A percentile compares a stretch with the other conserved stretches of the same genome.
phyloP scores from a whole-genome alignment of 441 rosid species.

The Macaranga tanarius region DNA sequence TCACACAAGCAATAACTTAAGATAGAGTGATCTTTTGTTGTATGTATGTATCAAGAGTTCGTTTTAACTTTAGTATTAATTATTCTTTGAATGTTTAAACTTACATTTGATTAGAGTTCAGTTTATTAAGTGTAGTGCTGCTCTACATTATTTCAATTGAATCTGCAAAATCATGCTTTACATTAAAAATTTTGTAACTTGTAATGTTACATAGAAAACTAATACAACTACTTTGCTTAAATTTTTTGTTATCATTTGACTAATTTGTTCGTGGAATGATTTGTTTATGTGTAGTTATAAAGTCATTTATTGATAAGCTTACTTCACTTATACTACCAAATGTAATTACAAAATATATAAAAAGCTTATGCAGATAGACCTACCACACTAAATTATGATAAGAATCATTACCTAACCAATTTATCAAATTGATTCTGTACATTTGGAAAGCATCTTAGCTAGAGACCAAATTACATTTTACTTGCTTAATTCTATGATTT shows the following conservation, averaged over 20 bases:
- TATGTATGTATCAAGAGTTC: not conserved
- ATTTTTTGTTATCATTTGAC: too few species aligned
- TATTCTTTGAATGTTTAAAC: not conserved
- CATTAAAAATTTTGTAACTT: not conserved
- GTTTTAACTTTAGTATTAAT: constrained; percentile 6
- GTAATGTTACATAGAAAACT: constrained; percentile 1
- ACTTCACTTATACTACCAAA: not conserved
- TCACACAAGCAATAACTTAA: not conserved
- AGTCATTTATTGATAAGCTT: not conserved
- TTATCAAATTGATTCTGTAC: not conserved
- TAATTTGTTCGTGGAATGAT: not conserved
- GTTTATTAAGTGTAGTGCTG: not conserved
- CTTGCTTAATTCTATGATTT: too few species aligned
- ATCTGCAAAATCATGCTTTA: constrained; percentile 12
- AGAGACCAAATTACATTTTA: too few species aligned
- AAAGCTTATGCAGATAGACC: not conserved
- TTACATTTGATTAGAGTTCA: constrained; percentile 5
- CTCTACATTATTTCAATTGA: not conserved
- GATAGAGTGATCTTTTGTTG: constrained; percentile 6
- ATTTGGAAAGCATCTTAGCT: too few species aligned
- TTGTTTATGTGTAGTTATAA: not conserved
- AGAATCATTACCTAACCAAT: not conserved
- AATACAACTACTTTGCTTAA: constrained; percentile 3
- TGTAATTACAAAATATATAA: not conserved
- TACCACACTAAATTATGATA: not conserved